Evolutionary conservation across 495 filamentous ascomycete species (phyloP).

Genomic region (Saxophila tyrrhenica): DNA sequence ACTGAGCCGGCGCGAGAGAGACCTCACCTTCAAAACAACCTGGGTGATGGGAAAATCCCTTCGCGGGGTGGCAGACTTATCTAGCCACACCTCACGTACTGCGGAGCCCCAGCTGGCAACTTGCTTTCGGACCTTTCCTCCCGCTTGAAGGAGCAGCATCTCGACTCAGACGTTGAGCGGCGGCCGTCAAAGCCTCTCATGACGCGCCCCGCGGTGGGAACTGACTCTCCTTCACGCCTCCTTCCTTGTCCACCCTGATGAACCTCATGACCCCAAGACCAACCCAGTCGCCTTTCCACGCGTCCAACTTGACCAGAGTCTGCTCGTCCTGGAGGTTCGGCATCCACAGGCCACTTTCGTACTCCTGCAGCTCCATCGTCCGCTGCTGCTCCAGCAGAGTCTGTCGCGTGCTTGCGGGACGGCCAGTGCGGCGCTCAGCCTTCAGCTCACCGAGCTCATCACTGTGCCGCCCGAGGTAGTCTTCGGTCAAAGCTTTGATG

Average conservation of each 20-base stretch:
- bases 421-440: slow-evolving; percentile 65
- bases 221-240: slow-evolving; percentile 21
- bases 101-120: too few species aligned
- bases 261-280: slow-evolving; percentile 49
- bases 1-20: too few species aligned
- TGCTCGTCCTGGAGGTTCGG: slow-evolving; percentile 48
- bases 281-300: slow-evolving; percentile 55
- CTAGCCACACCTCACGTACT: too few species aligned
- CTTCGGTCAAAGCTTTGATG: slow-evolving; percentile 50
- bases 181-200: neutral
- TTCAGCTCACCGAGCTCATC: slow-evolving; percentile 64
- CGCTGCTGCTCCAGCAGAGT: slow-evolving; percentile 63
- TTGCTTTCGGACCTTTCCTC: neutral
- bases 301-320: slow-evolving; percentile 40
- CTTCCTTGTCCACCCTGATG: slow-evolving; percentile 23
- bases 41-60: too few species aligned
- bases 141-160: neutral
- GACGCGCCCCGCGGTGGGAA: slow-evolving; percentile 28
- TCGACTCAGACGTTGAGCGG: neutral
- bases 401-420: slow-evolving; percentile 66
- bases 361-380: slow-evolving; percentile 63
- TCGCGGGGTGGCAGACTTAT: too few species aligned
- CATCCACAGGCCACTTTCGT: slow-evolving; percentile 69
- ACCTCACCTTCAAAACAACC: too few species aligned
- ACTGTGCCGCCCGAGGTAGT: slow-evolving; percentile 64